Percentiles rank a stretch among this genome's conserved stretches.
These are phyloP conservation scores for Aspergillus flavus DNA, from an alignment of 2,329 filamentous ascomycete species.

Conservation along the genomic window DNA sequence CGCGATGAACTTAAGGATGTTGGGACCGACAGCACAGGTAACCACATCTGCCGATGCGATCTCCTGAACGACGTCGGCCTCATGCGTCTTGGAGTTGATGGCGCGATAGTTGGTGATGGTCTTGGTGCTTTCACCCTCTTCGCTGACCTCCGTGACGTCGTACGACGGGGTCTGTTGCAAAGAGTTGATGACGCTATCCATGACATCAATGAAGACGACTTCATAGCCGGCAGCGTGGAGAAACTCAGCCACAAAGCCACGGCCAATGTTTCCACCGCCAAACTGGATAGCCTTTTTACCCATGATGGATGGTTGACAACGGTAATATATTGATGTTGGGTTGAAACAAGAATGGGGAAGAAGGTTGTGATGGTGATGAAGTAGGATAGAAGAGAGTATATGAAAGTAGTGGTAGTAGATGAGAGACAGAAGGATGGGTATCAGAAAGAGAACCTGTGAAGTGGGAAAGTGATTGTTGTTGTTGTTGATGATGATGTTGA, in stretches of 20 bases:
- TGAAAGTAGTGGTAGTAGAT: neutral
- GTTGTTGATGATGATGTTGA: neutral
- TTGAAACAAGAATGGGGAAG: neutral
- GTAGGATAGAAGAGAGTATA: neutral
- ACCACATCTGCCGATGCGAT: constrained; percentile 87
- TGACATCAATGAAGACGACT: constrained; percentile 94
- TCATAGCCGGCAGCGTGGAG: constrained; percentile 94
- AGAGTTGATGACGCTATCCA: constrained; percentile 76
- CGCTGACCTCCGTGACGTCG: constrained; percentile 89
- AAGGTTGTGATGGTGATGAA: neutral
- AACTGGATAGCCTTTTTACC: constrained; percentile 78
- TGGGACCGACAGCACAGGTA: constrained; percentile 95
- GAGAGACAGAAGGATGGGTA: neutral
- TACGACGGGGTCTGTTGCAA: constrained; percentile 78
- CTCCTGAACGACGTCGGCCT: constrained; percentile 78
- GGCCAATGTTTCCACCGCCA: constrained; percentile 83
- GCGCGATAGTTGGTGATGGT: constrained; percentile 94
- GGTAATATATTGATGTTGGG: neutral
- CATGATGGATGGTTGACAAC: constrained; percentile 31
- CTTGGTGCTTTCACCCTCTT: constrained; percentile 77
- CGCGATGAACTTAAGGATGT: constrained; percentile 94
- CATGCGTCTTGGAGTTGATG: constrained; percentile 89
- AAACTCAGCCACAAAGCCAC: constrained; percentile 87
- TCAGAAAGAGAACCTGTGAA: neutral
- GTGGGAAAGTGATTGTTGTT: neutral